Evolutionary conservation across 2,329 filamentous ascomycete genomes (phyloP).

Genomic region (Coniochaeta sp.): DNA sequence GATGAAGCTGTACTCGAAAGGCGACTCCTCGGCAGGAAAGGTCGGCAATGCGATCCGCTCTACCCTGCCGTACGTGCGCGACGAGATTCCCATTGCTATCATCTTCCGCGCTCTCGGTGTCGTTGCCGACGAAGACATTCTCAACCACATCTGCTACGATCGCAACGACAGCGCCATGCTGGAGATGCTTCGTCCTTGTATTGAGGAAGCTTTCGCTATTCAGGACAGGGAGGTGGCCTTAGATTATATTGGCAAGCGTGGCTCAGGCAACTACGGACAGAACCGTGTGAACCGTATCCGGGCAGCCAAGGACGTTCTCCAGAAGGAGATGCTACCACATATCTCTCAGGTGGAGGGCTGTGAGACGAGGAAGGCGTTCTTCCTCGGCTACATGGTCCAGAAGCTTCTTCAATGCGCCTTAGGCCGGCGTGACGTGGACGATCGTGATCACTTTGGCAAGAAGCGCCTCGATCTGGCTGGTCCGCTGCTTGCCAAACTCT

Average conservation of each 20-base stretch:
- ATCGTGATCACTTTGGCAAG: slow-evolving; percentile 98
- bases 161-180: slow-evolving; percentile 94
- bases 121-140: slow-evolving; percentile 94
- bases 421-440: slow-evolving; percentile 87
- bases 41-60: slow-evolving; percentile 86
- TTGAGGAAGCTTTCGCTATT: slow-evolving; percentile 93
- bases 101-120: slow-evolving; percentile 94
- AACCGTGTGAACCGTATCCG: slow-evolving; percentile 83
- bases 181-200: slow-evolving; percentile 93
- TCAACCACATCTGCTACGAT: slow-evolving; percentile 97
- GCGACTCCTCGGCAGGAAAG: slow-evolving; percentile 68
- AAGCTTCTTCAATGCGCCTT: slow-evolving; percentile 88
- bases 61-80: slow-evolving; percentile 88
- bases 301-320: slow-evolving; percentile 87
- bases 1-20: slow-evolving; percentile 84
- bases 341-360: slow-evolving; percentile 94
- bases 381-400: slow-evolving; percentile 98
- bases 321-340: slow-evolving; percentile 94
- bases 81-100: slow-evolving; percentile 86
- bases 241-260: slow-evolving; percentile 92
- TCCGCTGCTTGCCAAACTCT: slow-evolving; percentile 90
- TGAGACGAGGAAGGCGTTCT: slow-evolving; percentile 94
- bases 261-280: slow-evolving; percentile 62
- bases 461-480: slow-evolving; percentile 95
- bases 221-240: slow-evolving; percentile 92